Evolutionary conservation across 176 grass and related monocot genomes (phyloP).

Genomic region (Eragrostis curvula): DNA sequence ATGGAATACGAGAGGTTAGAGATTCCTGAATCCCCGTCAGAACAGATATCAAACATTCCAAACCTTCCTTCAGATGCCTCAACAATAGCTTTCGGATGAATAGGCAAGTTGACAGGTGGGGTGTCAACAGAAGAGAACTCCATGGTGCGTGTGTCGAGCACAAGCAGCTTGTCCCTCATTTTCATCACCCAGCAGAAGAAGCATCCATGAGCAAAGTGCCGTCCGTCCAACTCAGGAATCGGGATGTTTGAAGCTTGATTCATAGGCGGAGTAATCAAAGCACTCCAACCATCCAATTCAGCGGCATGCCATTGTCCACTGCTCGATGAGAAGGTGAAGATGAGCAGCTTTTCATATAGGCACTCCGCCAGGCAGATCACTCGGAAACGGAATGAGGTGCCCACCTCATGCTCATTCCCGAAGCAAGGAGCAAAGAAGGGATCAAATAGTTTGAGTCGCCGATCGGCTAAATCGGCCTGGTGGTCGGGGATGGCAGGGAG

Average conservation of each 20-base stretch:
- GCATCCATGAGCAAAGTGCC: neutral
- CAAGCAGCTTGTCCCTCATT: slow-evolving; percentile 9
- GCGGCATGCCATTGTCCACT: neutral
- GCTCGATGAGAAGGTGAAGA: slow-evolving; percentile 17
- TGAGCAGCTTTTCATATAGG: neutral
- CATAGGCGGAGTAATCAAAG: neutral
- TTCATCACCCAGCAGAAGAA: slow-evolving; percentile 31
- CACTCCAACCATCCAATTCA: neutral
- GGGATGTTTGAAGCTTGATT: too few species aligned
- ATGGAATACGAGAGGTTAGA: neutral
- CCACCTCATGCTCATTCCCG: neutral
- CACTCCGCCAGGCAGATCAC: slow-evolving; percentile 11
- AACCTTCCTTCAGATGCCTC: neutral
- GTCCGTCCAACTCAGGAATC: neutral
- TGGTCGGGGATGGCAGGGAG: neutral
- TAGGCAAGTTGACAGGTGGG: neutral
- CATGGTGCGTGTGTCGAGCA: slow-evolving; percentile 11
- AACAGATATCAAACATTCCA: neutral
- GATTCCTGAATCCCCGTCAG: neutral
- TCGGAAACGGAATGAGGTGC: neutral
- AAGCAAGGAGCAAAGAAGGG: slow-evolving; percentile 15
- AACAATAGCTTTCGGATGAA: neutral
- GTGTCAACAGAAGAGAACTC: slow-evolving; percentile 22
- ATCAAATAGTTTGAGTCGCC: neutral
- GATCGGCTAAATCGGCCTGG: neutral